phyloP scores from a whole-genome alignment of 192 early-diverging fungal genomes.

The Coemansia pectinata region DNA sequence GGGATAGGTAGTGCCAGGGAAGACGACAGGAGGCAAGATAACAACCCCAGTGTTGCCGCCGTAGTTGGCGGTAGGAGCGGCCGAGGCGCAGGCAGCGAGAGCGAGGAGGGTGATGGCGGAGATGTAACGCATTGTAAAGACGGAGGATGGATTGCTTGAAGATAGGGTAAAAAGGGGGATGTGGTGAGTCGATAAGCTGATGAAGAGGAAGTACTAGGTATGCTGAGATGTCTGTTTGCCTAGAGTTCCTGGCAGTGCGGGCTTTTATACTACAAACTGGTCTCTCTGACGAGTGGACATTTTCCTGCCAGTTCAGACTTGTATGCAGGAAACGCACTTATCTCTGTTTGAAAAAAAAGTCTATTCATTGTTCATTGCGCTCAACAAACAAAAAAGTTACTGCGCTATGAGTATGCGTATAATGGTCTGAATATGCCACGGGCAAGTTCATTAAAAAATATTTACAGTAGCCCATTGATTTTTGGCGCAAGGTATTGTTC shows the following conservation, averaged over 20 bases:
- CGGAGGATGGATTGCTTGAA: background rate
- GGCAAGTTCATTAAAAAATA: background rate
- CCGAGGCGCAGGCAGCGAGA: conserved; percentile 31
- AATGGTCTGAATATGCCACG: background rate
- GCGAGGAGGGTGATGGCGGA: conserved; percentile 24
- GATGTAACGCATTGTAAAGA: conserved; percentile 41
- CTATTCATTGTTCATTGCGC: background rate
- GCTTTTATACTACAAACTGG: background rate
- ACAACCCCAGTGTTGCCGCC: conserved; percentile 27
- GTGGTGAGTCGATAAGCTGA: background rate
- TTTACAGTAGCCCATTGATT: background rate
- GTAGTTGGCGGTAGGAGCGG: conserved; percentile 33
- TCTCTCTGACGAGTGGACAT: background rate
- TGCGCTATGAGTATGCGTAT: background rate
- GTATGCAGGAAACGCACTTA: background rate
- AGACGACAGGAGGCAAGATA: conserved; percentile 20
- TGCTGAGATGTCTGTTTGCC: background rate
- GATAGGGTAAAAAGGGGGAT: background rate
- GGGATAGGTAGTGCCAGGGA: conserved; percentile 12
- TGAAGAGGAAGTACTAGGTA: background rate
- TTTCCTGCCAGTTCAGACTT: background rate
- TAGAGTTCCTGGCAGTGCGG: background rate
- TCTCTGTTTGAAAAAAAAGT: background rate
- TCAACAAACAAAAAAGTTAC: background rate
- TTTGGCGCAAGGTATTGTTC: background rate